These are phyloP conservation scores for Candida berthetii DNA, from an alignment of 805 yeast genomes.

Conservation along the genomic window DNA sequence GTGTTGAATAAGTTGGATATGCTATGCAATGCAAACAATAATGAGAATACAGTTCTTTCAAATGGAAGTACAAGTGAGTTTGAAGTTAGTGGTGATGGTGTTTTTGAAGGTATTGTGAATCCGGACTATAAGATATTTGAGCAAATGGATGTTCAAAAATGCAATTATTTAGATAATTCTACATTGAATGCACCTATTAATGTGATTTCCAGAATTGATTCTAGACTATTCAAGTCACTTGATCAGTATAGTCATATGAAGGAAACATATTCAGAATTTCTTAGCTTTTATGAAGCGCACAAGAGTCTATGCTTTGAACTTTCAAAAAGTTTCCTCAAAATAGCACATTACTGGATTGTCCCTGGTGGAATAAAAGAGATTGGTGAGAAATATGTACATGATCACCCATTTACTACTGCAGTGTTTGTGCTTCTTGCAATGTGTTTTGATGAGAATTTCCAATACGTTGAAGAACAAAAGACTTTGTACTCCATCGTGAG, in stretches of 20 bases:
- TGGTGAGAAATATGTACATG: constrained; percentile 35
- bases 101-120: not conserved
- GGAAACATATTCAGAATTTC: constrained; percentile 35
- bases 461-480: constrained; percentile 41
- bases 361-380: constrained; percentile 54
- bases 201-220: constrained; percentile 31
- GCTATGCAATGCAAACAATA: constrained; percentile 12
- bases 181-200: constrained; percentile 28
- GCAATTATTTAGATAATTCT: constrained; percentile 18
- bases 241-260: constrained; percentile 22
- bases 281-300: constrained; percentile 38
- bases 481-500: constrained; percentile 41
- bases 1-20: constrained; percentile 20
- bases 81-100: too few relatives aligned
- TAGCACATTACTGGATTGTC: constrained; percentile 55
- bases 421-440: constrained; percentile 48
- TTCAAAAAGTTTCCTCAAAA: constrained; percentile 40
- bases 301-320: constrained; percentile 36
- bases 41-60: too few relatives aligned
- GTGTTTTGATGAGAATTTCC: constrained; percentile 49
- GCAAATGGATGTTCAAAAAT: constrained; percentile 10
- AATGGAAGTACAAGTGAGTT: too few relatives aligned
- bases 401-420: constrained; percentile 49
- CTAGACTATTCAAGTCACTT: constrained; percentile 28
- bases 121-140: constrained; percentile 7